A percentile compares a stretch with the other conserved stretches of the same genome.
Evolutionary conservation across 2,329 filamentous ascomycete species (phyloP).

Genomic region (Aureobasidium mangrovei): DNA sequence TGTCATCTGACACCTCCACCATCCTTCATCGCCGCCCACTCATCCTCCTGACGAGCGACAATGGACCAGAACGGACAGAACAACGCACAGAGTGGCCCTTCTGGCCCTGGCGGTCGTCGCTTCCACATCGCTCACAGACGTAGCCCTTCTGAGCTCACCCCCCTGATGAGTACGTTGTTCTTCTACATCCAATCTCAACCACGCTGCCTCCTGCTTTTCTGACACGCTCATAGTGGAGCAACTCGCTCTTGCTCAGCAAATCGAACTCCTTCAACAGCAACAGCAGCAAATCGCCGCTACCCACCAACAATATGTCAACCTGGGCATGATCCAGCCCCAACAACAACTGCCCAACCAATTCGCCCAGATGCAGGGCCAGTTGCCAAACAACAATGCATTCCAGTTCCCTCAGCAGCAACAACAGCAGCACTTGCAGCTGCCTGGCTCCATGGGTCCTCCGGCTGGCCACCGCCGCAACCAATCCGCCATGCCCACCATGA

Average conservation of each 20-base stretch:
- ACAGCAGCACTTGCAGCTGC: constrained; percentile 57
- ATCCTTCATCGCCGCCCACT: constrained; percentile 1
- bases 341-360: constrained; percentile 70
- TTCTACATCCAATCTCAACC: not conserved
- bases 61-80: constrained; percentile 45
- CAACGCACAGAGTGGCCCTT: constrained; percentile 24
- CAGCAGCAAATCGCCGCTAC: constrained; percentile 96
- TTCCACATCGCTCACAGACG: constrained; percentile 95
- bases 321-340: constrained; percentile 85
- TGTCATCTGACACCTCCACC: constrained; percentile 11
- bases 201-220: constrained; percentile 17
- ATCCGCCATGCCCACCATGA: constrained; percentile 88
- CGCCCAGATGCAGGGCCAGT: constrained; percentile 69
- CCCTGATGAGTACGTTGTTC: constrained; percentile 80
- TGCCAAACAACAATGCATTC: constrained; percentile 68
- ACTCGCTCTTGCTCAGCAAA: constrained; percentile 94
- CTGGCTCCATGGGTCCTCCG: constrained; percentile 61
- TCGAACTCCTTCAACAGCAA: constrained; percentile 92
- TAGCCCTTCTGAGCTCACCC: constrained; percentile 94
- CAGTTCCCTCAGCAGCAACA: constrained; percentile 78
- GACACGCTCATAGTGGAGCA: constrained; percentile 68
- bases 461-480: constrained; percentile 93
- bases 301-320: constrained; percentile 95
- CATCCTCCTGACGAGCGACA: constrained; percentile 7
- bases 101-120: constrained; percentile 73